phyloP scores from a whole-genome alignment of 345 rosid species.

The Eucalyptus victrix region DNA sequence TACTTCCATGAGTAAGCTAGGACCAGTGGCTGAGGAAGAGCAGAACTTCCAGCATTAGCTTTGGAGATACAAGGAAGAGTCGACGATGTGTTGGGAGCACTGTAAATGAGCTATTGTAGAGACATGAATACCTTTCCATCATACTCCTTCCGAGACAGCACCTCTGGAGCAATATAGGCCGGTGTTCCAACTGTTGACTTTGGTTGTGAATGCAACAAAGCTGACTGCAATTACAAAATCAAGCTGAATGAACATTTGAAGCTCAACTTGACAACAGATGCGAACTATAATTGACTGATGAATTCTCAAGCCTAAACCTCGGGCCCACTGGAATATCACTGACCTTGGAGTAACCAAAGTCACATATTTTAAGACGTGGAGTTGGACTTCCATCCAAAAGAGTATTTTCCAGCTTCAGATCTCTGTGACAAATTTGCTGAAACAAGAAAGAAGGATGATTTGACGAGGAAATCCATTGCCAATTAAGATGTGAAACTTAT shows the following conservation, averaged over 20 bases:
- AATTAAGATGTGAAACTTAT: not conserved
- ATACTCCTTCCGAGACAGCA: constrained; percentile 50
- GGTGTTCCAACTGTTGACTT: constrained; percentile 79
- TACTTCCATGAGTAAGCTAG: not conserved
- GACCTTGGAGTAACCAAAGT: constrained; percentile 13
- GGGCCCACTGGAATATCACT: not conserved
- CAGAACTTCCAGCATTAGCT: not conserved
- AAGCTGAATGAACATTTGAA: not conserved
- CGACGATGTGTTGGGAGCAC: not conserved
- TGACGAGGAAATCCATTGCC: not conserved
- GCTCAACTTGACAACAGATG: not conserved
- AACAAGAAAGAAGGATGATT: not conserved
- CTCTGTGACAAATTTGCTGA: constrained; percentile 11
- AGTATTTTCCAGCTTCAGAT: constrained; percentile 8
- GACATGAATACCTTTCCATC: constrained; percentile 53
- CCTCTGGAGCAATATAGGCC: constrained; percentile 71
- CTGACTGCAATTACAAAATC: constrained; percentile 28
- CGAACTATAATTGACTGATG: not conserved
- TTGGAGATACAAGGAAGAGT: not conserved
- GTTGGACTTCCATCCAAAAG: constrained; percentile 3
- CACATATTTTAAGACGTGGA: constrained; percentile 6
- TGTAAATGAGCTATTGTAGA: not conserved
- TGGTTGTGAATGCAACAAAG: constrained; percentile 52
- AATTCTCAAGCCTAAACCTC: not conserved
- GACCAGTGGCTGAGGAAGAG: not conserved